Percentiles rank a stretch among this genome's conserved stretches.
phyloP scores from a whole-genome alignment of 2,329 filamentous ascomycete genomes.

The Pseudogymnoascus sp. region DNA sequence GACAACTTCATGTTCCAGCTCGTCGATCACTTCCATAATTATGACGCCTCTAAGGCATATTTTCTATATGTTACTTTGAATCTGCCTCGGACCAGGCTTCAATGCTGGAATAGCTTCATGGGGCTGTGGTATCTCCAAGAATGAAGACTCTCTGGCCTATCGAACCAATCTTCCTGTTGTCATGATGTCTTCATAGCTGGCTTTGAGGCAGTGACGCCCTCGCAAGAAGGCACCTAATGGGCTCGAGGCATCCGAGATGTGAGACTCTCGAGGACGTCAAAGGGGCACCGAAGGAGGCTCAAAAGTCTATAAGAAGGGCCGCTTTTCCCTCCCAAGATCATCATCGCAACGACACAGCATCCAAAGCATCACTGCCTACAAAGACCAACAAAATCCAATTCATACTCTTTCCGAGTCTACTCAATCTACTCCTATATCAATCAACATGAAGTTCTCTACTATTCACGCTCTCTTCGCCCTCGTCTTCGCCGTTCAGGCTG shows the following conservation, averaged over 20 bases:
- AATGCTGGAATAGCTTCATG: background rate
- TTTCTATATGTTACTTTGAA: background rate
- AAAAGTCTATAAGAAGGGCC: background rate
- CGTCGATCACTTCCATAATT: background rate
- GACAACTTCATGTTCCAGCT: background rate
- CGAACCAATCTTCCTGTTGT: background rate
- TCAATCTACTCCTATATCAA: background rate
- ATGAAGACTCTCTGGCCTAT: background rate
- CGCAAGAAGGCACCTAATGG: background rate
- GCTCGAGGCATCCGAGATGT: background rate
- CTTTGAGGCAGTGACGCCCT: background rate
- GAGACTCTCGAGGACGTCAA: background rate
- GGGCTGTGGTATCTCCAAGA: background rate
- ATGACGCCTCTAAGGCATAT: slow-evolving; percentile 2
- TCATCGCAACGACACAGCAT: background rate
- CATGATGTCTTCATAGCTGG: background rate
- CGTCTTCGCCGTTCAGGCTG: background rate
- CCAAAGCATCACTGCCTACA: background rate
- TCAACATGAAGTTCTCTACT: background rate
- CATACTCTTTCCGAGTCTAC: background rate
- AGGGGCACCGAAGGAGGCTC: background rate
- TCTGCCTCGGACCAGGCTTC: background rate
- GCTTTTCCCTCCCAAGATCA: background rate
- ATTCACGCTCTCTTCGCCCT: background rate
- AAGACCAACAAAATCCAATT: background rate